A percentile compares a stretch with the other conserved stretches of the same genome.
phyloP scores from a whole-genome alignment of 2,329 filamentous ascomycete genomes.

The Xylaria sp. region DNA sequence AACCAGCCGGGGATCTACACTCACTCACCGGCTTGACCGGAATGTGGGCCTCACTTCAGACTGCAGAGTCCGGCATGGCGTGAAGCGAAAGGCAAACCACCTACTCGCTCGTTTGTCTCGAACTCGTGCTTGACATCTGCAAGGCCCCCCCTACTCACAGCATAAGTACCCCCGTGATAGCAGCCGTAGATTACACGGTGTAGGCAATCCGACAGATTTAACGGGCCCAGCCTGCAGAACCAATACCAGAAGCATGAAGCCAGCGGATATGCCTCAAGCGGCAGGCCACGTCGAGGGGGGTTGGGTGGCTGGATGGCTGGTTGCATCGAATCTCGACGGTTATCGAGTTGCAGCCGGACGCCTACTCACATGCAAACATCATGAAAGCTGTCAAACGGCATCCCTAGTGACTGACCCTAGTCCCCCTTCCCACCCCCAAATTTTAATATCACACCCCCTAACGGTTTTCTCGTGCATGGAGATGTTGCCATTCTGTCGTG shows the following conservation, averaged over 20 bases:
- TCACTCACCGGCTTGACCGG: constrained; percentile 19
- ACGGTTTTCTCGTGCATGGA: constrained; percentile 6
- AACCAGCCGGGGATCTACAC: constrained; percentile 7
- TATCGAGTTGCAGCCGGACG: constrained; percentile 32
- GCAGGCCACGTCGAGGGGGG: constrained; percentile 31
- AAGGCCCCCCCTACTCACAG: constrained; percentile 11
- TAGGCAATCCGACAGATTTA: neutral
- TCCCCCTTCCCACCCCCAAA: neutral
- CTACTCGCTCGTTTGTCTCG: constrained; percentile 27
- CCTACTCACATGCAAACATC: constrained; percentile 12
- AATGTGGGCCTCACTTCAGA: constrained; percentile 9
- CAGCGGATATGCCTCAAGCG: constrained; percentile 13
- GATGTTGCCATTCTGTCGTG: neutral
- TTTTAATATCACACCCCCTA: constrained; percentile 15
- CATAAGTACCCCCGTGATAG: constrained; percentile 5
- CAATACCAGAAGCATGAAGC: constrained; percentile 8
- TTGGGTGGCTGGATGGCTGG: neutral
- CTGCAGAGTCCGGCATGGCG: constrained; percentile 1
- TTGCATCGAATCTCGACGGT: constrained; percentile 18
- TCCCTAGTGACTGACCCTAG: constrained; percentile 3
- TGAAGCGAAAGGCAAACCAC: neutral
- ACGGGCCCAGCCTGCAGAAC: constrained; percentile 7
- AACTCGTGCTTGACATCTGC: constrained; percentile 33
- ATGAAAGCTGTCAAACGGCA: constrained; percentile 26
- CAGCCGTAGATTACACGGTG: constrained; percentile 7